A percentile compares a stretch with the other conserved stretches of the same genome.
These are phyloP conservation scores for Dendryphion nanum DNA, from an alignment of 2,329 filamentous ascomycete genomes.

Conservation along the genomic window DNA sequence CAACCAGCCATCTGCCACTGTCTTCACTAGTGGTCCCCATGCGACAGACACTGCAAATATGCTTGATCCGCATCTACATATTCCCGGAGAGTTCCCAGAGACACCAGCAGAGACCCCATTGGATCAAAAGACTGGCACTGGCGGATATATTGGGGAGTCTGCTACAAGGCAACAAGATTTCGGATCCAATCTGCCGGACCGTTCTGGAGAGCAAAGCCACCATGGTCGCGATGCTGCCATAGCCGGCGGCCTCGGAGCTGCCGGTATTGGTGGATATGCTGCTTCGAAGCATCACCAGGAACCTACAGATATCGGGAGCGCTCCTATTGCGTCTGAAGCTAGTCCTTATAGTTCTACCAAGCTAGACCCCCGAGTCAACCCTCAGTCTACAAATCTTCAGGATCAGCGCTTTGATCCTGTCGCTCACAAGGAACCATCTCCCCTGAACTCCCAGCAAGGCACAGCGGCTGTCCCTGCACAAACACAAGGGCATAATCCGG, in stretches of 20 bases:
- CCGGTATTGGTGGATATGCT: slow-evolving; percentile 9
- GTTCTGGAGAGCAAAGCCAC: slow-evolving; percentile 5
- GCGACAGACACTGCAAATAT: slow-evolving; percentile 26
- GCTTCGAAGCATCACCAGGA: slow-evolving; percentile 11
- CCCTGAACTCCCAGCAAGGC: slow-evolving; percentile 6
- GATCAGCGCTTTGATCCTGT: slow-evolving; percentile 5
- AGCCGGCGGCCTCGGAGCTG: slow-evolving; percentile 8
- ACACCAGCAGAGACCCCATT: neutral
- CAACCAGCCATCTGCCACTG: neutral
- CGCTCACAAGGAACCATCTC: neutral
- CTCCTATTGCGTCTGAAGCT: neutral
- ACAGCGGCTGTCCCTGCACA: slow-evolving; percentile 3
- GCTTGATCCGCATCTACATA: slow-evolving; percentile 30
- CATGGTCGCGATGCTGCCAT: slow-evolving; percentile 18
- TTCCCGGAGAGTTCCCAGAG: slow-evolving; percentile 33
- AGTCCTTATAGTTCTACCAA: slow-evolving; percentile 12
- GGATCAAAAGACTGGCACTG: neutral
- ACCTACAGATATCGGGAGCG: neutral
- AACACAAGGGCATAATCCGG: slow-evolving; percentile 4
- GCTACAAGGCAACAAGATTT: neutral
- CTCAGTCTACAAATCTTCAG: slow-evolving; percentile 8
- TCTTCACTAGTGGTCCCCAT: slow-evolving; percentile 26
- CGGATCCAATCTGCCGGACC: neutral
- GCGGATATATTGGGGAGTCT: neutral
- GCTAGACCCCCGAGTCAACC: slow-evolving; percentile 15